Evolutionary conservation across 164 flowering plant species (phyloP), one percentile per base, ranked within the genome.

Genomic region (Magnolia changhungtana): DNA sequence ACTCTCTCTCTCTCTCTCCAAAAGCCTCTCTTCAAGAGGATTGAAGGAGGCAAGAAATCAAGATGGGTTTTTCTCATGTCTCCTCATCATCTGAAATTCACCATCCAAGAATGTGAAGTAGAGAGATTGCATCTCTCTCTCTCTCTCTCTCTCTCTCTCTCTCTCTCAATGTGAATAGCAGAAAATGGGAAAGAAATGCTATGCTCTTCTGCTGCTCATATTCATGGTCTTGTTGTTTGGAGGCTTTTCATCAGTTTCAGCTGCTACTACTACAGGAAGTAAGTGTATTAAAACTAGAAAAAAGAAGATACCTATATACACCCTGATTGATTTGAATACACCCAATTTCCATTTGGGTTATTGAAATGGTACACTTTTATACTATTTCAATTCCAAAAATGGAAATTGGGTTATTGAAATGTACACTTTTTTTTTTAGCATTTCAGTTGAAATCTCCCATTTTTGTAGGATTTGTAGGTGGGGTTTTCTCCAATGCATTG

Each of bases 391-490:
- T 37, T 37, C 45, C 45, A 37, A 37, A 37, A 37, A 37, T 37
- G 45, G 45, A 37, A 3, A 3, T 8, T 55, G 61, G 16, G 61
- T 55, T 4, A 13, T 8, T 55, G 61, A n/a, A n/a, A n/a, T n/a
- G n/a, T n/a, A n/a, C n/a, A n/a, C 13, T 20, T 21, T 59, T 63
- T n/a, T 51, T 16, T 37, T 9, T 58, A 37, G 7, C 29, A 27
- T 72, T 52, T 55, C 21, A n/a, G 72, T 29, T 13, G 9, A 61
- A 31, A 68, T 78, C 50, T 55, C 18, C 37, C 49, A 45, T 19
- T 72, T 71, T n/a, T 79, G 79, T 72, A 95, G 98, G 83, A 83
- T 87, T 95, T 82, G 89, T 93, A n/a, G 83, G 81, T 83, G 92
- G 93, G 84, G 78, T 90, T 77, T 67, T 90, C 79, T 88, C 98